Conservation (phyloP, 1,284 basidiomycete genomes). For the Wolfiporia cocos region DNA sequence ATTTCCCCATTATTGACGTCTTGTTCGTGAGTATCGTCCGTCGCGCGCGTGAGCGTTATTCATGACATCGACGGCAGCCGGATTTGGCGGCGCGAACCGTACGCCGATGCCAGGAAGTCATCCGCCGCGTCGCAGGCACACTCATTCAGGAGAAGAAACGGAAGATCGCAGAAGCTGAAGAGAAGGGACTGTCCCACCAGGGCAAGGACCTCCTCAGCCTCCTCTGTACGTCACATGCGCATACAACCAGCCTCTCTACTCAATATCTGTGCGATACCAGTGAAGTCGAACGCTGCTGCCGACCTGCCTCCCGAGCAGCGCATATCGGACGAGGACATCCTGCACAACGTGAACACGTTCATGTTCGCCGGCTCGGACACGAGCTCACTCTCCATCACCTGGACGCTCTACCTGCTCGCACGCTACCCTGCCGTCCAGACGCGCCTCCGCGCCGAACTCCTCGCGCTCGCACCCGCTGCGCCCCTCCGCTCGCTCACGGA, state of each 20-base stretch:
- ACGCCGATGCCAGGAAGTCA: slow-evolving; percentile 50
- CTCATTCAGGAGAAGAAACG: slow-evolving; percentile 67
- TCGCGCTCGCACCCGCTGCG: slow-evolving; percentile 32
- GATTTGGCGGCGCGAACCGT: slow-evolving; percentile 44
- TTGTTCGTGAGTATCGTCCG: slow-evolving; percentile 46
- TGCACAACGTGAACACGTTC: slow-evolving; percentile 80
- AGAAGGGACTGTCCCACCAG: slow-evolving; percentile 37
- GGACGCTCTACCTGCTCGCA: slow-evolving; percentile 70
- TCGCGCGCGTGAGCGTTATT: not conserved
- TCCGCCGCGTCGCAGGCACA: slow-evolving; percentile 59
- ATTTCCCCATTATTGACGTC: slow-evolving; percentile 49
- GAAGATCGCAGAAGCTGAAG: slow-evolving; percentile 54
- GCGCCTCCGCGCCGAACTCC: slow-evolving; percentile 57
- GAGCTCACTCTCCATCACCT: slow-evolving; percentile 71
- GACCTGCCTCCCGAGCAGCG: slow-evolving; percentile 61
- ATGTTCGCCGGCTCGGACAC: slow-evolving; percentile 87
- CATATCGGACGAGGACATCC: slow-evolving; percentile 76
- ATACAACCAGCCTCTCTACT: slow-evolving; percentile 4
- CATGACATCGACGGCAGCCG: slow-evolving; percentile 36
- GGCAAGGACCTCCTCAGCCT: slow-evolving; percentile 66
- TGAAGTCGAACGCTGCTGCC: slow-evolving; percentile 65
- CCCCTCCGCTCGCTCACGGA: slow-evolving; percentile 38
- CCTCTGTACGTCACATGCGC: slow-evolving; percentile 39
- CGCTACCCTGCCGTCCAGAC: slow-evolving; percentile 56
- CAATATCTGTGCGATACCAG: slow-evolving; percentile 32